These are phyloP conservation scores for Ogataea parapolymorpha DNA, from an alignment of 805 yeast species.

Conservation along the genomic window DNA sequence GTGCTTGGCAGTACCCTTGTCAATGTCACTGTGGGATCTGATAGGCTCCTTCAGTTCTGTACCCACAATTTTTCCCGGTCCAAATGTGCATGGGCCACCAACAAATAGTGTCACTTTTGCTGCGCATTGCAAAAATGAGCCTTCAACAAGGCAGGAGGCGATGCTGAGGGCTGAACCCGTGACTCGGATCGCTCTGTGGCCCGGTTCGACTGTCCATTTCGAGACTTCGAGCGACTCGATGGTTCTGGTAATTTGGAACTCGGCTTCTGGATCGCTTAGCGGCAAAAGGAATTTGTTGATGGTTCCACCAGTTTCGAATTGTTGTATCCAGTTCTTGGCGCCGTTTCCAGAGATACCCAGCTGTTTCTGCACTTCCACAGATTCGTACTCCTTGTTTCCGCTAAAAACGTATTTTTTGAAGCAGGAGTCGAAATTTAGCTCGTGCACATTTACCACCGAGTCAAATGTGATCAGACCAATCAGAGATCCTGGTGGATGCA, in stretches of 20 bases:
- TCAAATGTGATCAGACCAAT: slow-evolving; percentile 88
- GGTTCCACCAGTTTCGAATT: slow-evolving; percentile 43
- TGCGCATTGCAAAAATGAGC: slow-evolving; percentile 79
- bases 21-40: slow-evolving; percentile 96
- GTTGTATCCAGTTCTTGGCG: slow-evolving; percentile 36
- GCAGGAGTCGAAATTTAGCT: slow-evolving; percentile 59
- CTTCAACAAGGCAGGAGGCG: slow-evolving; percentile 78
- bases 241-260: slow-evolving; percentile 74
- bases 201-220: slow-evolving; percentile 79
- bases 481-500: slow-evolving; percentile 86
- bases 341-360: slow-evolving; percentile 36
- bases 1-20: slow-evolving; percentile 84
- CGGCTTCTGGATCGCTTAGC: slow-evolving; percentile 47
- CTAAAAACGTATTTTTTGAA: slow-evolving; percentile 79
- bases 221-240: slow-evolving; percentile 65
- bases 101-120: slow-evolving; percentile 87
- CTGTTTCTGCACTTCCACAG: slow-evolving; percentile 35
- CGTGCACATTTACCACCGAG: slow-evolving; percentile 87
- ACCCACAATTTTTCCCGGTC: slow-evolving; percentile 93
- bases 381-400: slow-evolving; percentile 77
- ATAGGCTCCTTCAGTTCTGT: slow-evolving; percentile 91
- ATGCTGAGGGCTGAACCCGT: slow-evolving; percentile 91
- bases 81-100: slow-evolving; percentile 93
- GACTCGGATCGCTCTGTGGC: slow-evolving; percentile 82
- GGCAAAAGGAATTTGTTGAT: slow-evolving; percentile 36